Conservation (phyloP, 164 flowering plant genomes). For the Cinnamomum chago region DNA sequence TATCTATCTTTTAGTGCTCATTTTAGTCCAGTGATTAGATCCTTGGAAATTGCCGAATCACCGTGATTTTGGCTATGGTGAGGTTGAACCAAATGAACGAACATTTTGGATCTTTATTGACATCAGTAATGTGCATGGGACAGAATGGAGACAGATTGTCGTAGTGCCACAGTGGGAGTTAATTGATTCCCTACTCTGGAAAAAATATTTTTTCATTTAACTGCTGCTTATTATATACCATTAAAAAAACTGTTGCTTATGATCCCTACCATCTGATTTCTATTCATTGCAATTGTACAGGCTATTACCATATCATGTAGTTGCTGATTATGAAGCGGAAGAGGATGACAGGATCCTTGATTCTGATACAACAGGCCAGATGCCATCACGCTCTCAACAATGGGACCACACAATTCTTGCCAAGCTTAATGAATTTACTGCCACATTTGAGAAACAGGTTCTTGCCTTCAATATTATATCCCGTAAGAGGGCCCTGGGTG, state of each 20-base stretch:
- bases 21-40: too few species aligned
- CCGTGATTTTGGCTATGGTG: too few species aligned
- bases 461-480: slow-evolving; percentile 84
- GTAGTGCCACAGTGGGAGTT: background rate
- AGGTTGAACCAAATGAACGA: background rate
- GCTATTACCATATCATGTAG: slow-evolving; percentile 92
- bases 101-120: background rate
- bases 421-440: slow-evolving; percentile 80
- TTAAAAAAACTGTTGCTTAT: background rate
- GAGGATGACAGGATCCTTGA: slow-evolving; percentile 96
- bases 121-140: background rate
- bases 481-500: slow-evolving; percentile 77
- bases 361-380: slow-evolving; percentile 87
- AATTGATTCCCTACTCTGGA: background rate
- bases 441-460: slow-evolving; percentile 93
- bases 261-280: background rate
- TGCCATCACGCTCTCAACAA: slow-evolving; percentile 89
- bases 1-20: too few species aligned
- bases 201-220: background rate
- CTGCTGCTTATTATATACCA: background rate
- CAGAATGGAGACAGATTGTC: background rate
- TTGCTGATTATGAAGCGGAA: slow-evolving; percentile 98
- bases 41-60: too few species aligned
- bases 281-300: slow-evolving; percentile 35
- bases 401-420: slow-evolving; percentile 94